Evolutionary conservation across 148 eudicot species (phyloP).

Genomic region (Amaranthus hypochondriacus): DNA sequence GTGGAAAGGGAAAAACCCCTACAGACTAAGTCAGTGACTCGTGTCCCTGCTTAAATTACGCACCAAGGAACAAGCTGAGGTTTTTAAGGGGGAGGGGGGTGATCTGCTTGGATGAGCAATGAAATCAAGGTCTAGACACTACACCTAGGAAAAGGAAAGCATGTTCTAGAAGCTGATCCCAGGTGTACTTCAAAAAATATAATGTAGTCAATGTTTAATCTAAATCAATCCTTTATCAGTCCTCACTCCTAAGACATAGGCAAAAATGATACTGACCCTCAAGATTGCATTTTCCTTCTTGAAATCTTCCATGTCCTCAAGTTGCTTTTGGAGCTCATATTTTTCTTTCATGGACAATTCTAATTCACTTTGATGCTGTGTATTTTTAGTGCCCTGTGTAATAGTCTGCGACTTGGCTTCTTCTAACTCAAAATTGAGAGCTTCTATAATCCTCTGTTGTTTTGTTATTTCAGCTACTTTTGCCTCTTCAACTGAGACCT

Average conservation of each 20-base stretch:
- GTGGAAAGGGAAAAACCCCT: too few relatives aligned
- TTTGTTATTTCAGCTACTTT: conserved; percentile 65
- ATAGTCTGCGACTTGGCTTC: conserved; percentile 73
- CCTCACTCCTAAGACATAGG: not conserved
- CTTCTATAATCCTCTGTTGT: conserved; percentile 58
- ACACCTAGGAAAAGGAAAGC: not conserved
- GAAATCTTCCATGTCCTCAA: conserved; percentile 45
- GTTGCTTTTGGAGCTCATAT: conserved; percentile 57
- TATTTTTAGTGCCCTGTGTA: conserved; percentile 60
- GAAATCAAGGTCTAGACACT: not conserved
- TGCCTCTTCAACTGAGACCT: conserved; percentile 83
- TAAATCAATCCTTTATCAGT: not conserved
- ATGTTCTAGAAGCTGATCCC: not conserved
- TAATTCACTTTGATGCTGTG: conserved; percentile 54
- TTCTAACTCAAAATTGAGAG: conserved; percentile 61
- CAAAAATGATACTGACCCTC: conserved; percentile 40
- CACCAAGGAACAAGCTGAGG: not conserved
- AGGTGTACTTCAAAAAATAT: not conserved
- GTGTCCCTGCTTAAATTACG: not conserved
- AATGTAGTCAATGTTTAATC: too few relatives aligned
- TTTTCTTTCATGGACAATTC: conserved; percentile 62
- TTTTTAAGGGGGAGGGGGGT: too few relatives aligned
- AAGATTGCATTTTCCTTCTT: conserved; percentile 58
- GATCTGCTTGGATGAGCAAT: too few relatives aligned
- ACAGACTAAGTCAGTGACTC: not conserved